Conservation (phyloP, 1,139 yeast species). For the Arxiozyma bovina region DNA sequence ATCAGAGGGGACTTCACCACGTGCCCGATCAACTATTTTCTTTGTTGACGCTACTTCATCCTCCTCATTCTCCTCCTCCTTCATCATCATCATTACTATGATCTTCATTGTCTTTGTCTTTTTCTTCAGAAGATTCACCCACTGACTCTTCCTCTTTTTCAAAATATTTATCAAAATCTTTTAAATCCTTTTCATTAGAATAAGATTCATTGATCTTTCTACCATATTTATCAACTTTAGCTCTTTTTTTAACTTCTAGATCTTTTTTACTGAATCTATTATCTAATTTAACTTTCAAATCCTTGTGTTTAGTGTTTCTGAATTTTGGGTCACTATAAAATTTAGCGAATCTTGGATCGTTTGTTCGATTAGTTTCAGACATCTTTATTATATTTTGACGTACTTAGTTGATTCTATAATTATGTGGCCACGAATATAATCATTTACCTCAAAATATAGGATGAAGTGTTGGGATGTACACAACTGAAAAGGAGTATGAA, state of each 20-base stretch:
- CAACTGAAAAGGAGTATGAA: too few relatives aligned
- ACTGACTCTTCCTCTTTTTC: slow-evolving; percentile 26
- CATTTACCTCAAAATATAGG: too few relatives aligned
- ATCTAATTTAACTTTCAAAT: slow-evolving; percentile 72
- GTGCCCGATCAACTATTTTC: slow-evolving; percentile 46
- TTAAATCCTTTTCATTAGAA: slow-evolving; percentile 32
- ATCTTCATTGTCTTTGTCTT: too few relatives aligned
- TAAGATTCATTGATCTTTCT: slow-evolving; percentile 44
- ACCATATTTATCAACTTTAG: slow-evolving; percentile 80
- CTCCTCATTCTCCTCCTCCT: slow-evolving; percentile 19
- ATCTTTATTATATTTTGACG: background rate
- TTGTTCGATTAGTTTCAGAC: slow-evolving; percentile 18
- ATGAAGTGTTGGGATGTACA: too few relatives aligned
- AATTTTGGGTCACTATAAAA: slow-evolving; percentile 88
- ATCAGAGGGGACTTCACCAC: slow-evolving; percentile 50
- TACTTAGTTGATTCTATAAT: background rate
- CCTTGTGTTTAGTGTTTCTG: slow-evolving; percentile 60
- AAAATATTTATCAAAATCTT: slow-evolving; percentile 59
- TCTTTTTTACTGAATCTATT: slow-evolving; percentile 76
- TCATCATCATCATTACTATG: slow-evolving; percentile 19
- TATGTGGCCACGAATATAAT: background rate
- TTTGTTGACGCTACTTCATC: slow-evolving; percentile 18
- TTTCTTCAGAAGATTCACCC: slow-evolving; percentile 11
- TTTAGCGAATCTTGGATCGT: slow-evolving; percentile 70
- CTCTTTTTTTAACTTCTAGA: slow-evolving; percentile 44